Evolutionary conservation across 495 filamentous ascomycete species (phyloP).

Genomic region (Penicillium ochrochloron): DNA sequence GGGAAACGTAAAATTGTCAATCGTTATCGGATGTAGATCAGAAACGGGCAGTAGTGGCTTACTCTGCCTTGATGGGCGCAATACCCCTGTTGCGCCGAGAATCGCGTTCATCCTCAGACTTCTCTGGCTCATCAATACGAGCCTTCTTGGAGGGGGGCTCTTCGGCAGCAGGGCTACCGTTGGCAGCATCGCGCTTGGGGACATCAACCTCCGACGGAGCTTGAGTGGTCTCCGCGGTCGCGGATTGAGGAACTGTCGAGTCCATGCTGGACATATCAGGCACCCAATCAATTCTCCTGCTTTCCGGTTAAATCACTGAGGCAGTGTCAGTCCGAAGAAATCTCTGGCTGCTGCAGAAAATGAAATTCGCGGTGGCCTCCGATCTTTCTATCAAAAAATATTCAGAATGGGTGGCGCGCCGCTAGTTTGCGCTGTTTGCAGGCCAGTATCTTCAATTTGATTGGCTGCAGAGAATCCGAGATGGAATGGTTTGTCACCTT

Average conservation of each 20-base stretch:
- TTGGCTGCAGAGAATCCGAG: background rate
- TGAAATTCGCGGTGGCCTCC: constrained; percentile 1
- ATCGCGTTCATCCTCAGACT: constrained; percentile 32
- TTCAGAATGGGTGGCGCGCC: constrained; percentile 4
- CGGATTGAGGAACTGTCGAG: constrained; percentile 12
- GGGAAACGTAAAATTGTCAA: constrained; percentile 19
- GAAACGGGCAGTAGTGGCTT: constrained; percentile 32
- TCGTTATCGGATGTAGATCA: background rate
- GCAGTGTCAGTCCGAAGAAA: background rate
- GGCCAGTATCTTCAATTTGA: background rate
- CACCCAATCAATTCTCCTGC: background rate
- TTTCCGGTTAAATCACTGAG: background rate
- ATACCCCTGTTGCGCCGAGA: constrained; percentile 65
- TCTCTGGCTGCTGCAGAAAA: background rate
- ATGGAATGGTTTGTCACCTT: background rate
- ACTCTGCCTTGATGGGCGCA: constrained; percentile 87
- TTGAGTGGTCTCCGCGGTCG: constrained; percentile 18
- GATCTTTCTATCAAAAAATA: constrained; percentile 10
- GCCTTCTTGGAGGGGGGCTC: constrained; percentile 64
- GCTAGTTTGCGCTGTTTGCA: constrained; percentile 11
- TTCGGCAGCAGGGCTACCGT: constrained; percentile 26
- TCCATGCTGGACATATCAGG: constrained; percentile 22
- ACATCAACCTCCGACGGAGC: constrained; percentile 16
- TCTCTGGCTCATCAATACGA: constrained; percentile 52
- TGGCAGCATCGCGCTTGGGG: constrained; percentile 23